Conservation (phyloP, 2,329 filamentous ascomycete genomes). For the Botryotinia calthae region DNA sequence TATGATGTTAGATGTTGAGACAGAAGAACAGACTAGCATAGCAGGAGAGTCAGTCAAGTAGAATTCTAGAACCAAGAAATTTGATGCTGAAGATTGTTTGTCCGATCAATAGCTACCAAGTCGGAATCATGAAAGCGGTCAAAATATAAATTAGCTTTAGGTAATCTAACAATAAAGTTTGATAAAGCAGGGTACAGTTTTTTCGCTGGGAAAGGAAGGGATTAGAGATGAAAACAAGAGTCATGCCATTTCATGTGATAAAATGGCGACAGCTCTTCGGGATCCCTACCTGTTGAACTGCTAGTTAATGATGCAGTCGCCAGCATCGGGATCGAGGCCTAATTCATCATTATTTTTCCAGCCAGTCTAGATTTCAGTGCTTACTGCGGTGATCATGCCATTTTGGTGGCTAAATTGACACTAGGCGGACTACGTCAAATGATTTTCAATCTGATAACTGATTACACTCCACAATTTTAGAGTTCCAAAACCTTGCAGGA, state of each 20-base stretch:
- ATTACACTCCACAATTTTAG: neutral
- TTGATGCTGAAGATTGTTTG: neutral
- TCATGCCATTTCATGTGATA: neutral
- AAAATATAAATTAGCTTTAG: slow-evolving; percentile 1
- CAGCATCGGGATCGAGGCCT: neutral
- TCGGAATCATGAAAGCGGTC: neutral
- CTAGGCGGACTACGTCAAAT: neutral
- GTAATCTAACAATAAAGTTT: neutral
- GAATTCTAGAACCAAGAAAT: neutral
- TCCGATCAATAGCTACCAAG: neutral
- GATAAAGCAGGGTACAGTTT: neutral
- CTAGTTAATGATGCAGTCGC: neutral
- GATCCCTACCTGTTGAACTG: neutral
- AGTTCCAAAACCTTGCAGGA: neutral
- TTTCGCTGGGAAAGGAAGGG: neutral
- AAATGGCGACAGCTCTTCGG: neutral
- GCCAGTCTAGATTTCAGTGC: neutral
- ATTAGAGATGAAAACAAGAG: neutral
- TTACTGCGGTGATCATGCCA: neutral
- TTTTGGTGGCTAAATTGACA: neutral
- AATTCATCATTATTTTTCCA: neutral
- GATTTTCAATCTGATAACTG: slow-evolving; percentile 15
- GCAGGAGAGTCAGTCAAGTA: neutral
- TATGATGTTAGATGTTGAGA: neutral
- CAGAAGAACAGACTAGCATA: neutral